Conservation (phyloP, 2,329 filamentous ascomycete genomes). For the Calycina marina region DNA sequence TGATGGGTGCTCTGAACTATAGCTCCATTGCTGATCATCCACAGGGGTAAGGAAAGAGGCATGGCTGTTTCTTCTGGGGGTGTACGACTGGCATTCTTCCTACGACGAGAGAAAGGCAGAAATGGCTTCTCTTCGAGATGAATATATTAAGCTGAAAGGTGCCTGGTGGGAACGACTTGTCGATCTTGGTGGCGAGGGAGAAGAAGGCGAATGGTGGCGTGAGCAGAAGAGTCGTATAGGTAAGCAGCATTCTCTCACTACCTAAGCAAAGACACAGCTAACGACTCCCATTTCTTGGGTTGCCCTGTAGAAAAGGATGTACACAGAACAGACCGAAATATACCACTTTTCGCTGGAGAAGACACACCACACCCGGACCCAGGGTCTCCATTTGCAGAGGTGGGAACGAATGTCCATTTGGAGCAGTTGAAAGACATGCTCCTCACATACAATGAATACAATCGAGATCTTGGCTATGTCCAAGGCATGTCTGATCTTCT, state of each 20-base stretch:
- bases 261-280: conserved; percentile 19
- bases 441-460: conserved; percentile 96
- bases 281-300: conserved; percentile 36
- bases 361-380: conserved; percentile 95
- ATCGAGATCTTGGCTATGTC: conserved; percentile 87
- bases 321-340: conserved; percentile 85
- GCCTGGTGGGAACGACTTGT: conserved; percentile 92
- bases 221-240: conserved; percentile 89
- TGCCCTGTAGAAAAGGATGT: conserved; percentile 78
- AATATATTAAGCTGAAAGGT: conserved; percentile 87
- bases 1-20: too few relatives aligned
- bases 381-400: conserved; percentile 82
- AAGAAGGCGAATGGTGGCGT: conserved; percentile 90
- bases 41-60: conserved; percentile 94
- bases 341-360: conserved; percentile 91
- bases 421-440: conserved; percentile 99
- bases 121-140: conserved; percentile 74
- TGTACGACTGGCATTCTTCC: conserved; percentile 88
- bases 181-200: conserved; percentile 63
- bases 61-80: conserved; percentile 85
- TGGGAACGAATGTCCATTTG: conserved; percentile 90
- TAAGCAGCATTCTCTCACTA: too few relatives aligned
- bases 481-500: conserved; percentile 98
- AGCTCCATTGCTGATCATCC: too few relatives aligned
- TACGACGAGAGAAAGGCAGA: conserved; percentile 71